Conservation (phyloP, 2,329 filamentous ascomycete species). For the Colletotrichum sp. region DNA sequence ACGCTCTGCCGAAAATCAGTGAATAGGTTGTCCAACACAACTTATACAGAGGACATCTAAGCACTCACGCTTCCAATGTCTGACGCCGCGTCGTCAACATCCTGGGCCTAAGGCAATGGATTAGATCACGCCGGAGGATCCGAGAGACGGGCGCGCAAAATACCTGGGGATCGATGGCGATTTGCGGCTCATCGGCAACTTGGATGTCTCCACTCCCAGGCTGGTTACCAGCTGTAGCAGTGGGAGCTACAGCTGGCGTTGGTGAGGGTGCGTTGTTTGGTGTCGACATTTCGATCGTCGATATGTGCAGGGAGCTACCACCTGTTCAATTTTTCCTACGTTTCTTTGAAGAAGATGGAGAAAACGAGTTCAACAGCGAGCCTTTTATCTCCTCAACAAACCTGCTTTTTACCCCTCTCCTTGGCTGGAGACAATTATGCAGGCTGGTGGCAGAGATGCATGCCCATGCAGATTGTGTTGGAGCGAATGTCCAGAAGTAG, state of each 20-base stretch:
- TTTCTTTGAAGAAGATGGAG: background rate
- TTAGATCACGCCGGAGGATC: rapidly evolving
- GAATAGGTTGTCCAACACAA: background rate
- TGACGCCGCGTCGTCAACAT: background rate
- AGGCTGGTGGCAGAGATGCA: background rate
- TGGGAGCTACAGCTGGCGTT: background rate
- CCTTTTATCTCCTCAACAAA: background rate
- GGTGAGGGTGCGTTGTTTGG: background rate
- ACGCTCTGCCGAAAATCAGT: background rate
- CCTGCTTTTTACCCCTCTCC: background rate
- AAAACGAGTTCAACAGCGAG: background rate
- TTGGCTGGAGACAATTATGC: background rate
- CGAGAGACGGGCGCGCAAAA: background rate
- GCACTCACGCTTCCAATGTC: background rate
- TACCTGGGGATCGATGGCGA: background rate
- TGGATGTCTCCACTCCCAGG: background rate
- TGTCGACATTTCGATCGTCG: background rate
- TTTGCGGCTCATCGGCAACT: background rate
- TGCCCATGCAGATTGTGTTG: background rate
- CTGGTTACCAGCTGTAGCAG: rapidly evolving
- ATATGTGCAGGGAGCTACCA: background rate
- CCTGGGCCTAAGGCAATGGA: background rate
- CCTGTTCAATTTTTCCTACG: background rate
- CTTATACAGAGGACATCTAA: rapidly evolving
- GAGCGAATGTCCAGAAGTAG: background rate